Percentiles rank a stretch among this genome's conserved stretches.
Conservation (phyloP, 441 rosid species). For the Erodium trifolium region DNA sequence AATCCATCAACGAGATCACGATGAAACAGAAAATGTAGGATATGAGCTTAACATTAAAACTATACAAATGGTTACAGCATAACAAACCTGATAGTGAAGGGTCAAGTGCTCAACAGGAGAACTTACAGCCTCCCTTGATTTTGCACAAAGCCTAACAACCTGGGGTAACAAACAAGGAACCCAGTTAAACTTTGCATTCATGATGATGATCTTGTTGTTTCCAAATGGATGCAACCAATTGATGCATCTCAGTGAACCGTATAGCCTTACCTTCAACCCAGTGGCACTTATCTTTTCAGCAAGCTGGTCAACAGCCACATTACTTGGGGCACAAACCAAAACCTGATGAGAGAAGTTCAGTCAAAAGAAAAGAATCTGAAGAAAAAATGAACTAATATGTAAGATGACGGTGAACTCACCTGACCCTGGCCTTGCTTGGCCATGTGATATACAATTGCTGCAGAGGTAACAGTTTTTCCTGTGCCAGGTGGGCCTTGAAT, state of each 20-base stretch:
- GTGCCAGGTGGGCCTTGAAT: constrained; percentile 99
- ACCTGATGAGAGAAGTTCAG: constrained; percentile 24
- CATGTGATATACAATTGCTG: constrained; percentile 99
- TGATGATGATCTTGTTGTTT: background rate
- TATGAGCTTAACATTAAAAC: background rate
- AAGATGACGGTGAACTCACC: constrained; percentile 30
- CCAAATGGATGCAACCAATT: background rate
- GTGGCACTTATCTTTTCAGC: constrained; percentile 99
- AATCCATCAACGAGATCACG: constrained; percentile 12
- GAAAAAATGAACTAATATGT: constrained; percentile 9
- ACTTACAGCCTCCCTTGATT: constrained; percentile 98
- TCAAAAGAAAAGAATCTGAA: background rate
- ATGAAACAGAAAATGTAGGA: constrained; percentile 3
- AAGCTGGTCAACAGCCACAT: constrained; percentile 97
- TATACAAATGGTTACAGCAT: constrained; percentile 10
- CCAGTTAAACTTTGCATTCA: too few relatives aligned
- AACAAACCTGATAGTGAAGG: constrained; percentile 93
- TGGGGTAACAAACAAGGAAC: constrained; percentile 18
- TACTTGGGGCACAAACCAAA: constrained; percentile 97
- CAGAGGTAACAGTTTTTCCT: constrained; percentile 98
- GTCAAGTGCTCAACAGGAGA: constrained; percentile 99
- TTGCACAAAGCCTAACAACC: constrained; percentile 99
- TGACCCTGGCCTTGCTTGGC: constrained; percentile 99
- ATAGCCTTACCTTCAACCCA: constrained; percentile 67
- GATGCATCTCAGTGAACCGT: background rate